Evolutionary conservation across 805 yeast genomes (phyloP), one percentile per base, ranked within the genome.

Genomic region (Myxozyma neotropica): DNA sequence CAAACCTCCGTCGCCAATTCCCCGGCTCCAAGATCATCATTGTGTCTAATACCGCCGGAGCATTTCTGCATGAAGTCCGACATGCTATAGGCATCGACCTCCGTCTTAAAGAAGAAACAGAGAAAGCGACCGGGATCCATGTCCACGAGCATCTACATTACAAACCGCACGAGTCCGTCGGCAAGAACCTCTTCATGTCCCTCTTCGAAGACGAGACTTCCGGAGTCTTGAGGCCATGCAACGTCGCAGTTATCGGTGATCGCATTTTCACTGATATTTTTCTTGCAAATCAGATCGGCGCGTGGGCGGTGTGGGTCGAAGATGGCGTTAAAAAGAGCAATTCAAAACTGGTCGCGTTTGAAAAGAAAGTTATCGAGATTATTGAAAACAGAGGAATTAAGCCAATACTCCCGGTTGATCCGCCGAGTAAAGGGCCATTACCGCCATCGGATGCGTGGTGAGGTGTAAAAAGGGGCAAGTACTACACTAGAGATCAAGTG

Each of bases 251-350:
- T 4, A 82, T 94, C 10, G 99, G 99, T 0, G 99, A 94, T 68
- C 75, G 99, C 39, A 78, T 94, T 26, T 84, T 91, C 74, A 94
- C 99, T 0, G 99, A 94, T 72, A 81, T 94, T 55, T 74, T 92
- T 53, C 88, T 94, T 96, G 97, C 97, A 19, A 93, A 94, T 68
- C 78, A 85, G 78, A 90, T 93, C 96, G 96, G 96, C 0, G 78
- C 94, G 0, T 82, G 83, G 73, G 88, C 93, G 0, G 79, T 90
- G 2, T 94, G 98, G 97, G 70, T 94, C 1, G 77, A 81, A 53
- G 84, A 84, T 24, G 98, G 98, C 3, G 96, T 91, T 3, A 76
- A 75, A 57, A 72, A 76, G 21, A 35, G 43, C n/a, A 35, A 12
- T 1, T 48, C 53, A 19, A 10, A 12, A n/a, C 29, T 48, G 21